Percentiles rank a stretch among this genome's conserved stretches.
phyloP scores from a whole-genome alignment of 805 yeast genomes.

The Kodamaea restingae region DNA sequence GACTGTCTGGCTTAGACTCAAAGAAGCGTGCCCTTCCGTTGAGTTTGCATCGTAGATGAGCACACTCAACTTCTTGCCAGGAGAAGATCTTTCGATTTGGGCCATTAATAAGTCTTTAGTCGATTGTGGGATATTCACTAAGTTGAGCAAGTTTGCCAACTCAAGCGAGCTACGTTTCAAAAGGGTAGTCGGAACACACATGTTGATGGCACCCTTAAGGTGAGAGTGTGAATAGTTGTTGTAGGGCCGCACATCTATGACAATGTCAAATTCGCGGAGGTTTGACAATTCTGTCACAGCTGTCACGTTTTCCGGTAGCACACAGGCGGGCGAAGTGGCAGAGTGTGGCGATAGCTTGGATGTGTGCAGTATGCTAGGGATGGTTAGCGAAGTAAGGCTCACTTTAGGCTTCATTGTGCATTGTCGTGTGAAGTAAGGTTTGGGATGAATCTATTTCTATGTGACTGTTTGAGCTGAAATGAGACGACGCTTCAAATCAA shows the following conservation, averaged over 20 bases:
- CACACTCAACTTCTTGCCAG: slow-evolving; percentile 15
- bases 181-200: slow-evolving; percentile 44
- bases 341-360: slow-evolving; percentile 6
- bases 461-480: too few species aligned
- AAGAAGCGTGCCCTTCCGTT: slow-evolving; percentile 15
- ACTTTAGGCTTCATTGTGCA: background rate
- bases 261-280: slow-evolving; percentile 14
- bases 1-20: slow-evolving; percentile 32
- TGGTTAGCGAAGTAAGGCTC: background rate
- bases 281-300: slow-evolving; percentile 8
- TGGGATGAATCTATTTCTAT: too few species aligned
- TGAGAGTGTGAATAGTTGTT: slow-evolving; percentile 30
- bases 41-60: slow-evolving; percentile 35
- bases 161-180: slow-evolving; percentile 35
- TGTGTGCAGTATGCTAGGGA: background rate
- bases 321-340: background rate
- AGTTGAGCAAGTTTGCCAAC: slow-evolving; percentile 29
- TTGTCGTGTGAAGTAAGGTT: too few species aligned
- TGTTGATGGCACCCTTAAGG: slow-evolving; percentile 29
- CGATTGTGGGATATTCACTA: slow-evolving; percentile 23
- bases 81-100: slow-evolving; percentile 7
- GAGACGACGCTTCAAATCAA: too few species aligned
- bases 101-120: slow-evolving; percentile 17
- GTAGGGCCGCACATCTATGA: slow-evolving; percentile 40
- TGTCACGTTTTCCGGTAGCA: slow-evolving; percentile 8